phyloP scores from a whole-genome alignment of 371 early-diverging fungal genomes.

The Mucor racemosus region DNA sequence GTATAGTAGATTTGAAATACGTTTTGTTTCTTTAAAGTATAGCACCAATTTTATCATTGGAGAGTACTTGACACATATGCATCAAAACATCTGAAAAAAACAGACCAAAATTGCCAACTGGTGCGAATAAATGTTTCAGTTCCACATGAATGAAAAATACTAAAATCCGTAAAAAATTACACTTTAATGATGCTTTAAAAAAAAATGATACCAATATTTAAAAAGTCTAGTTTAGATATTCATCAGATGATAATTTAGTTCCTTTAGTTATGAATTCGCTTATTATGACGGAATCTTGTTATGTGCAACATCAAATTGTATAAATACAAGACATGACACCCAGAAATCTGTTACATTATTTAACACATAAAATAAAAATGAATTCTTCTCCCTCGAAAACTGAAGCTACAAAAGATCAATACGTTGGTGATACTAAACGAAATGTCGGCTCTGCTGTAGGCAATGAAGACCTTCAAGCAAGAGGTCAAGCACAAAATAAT shows the following conservation, averaged over 20 bases:
- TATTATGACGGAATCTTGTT: background rate
- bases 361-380: background rate
- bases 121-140: background rate
- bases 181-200: background rate
- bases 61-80: too few relatives aligned
- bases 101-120: too few relatives aligned
- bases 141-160: background rate
- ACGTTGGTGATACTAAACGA: constrained; percentile 43
- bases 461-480: constrained; percentile 38
- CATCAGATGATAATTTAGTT: background rate
- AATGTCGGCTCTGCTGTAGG: constrained; percentile 44
- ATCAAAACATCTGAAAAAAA: too few relatives aligned
- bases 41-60: too few relatives aligned
- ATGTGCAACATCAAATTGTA: background rate
- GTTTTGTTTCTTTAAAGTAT: too few relatives aligned
- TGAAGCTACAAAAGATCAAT: constrained; percentile 37
- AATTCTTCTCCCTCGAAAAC: constrained; percentile 19
- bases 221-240: background rate
- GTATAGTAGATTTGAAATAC: too few relatives aligned
- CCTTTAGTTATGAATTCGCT: background rate
- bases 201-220: background rate
- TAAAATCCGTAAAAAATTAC: background rate
- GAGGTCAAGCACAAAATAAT: constrained; percentile 37
- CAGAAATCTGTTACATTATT: too few relatives aligned
- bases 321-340: background rate